Evolutionary conservation across 768 basidiomycete genomes (phyloP), one percentile per base, ranked within the genome.

Genomic region (Macrolepiota fuliginosa): DNA sequence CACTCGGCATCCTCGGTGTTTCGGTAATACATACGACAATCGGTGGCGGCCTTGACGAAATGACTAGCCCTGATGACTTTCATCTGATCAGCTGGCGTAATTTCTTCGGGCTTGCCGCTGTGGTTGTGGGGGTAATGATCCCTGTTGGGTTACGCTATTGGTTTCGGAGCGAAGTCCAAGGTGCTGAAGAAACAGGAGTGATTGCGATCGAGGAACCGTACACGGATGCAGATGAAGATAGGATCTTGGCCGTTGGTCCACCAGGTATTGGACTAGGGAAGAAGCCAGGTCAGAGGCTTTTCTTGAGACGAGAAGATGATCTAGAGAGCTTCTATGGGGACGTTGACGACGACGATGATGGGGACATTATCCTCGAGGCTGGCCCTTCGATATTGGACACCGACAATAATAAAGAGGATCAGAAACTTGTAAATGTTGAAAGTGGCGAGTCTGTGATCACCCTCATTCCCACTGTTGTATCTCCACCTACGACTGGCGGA

Each of bases 21-120:
- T 87, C 87, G 1, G 92, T 95, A 65, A 98, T 98, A 67, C 96
- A 98, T 69, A 95, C 94, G 0, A 93, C 94, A 13, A 98, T 98
- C 63, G 94, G 94, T 1, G 89, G 91, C 12, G 90, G 95, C 6
- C 80, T 98, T 29, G 96, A 98, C 66, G 87, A 94, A 63, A 98
- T 98, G 96, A 96, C 96, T 4, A 90, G 88, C 49, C 82, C 96
- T 1, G 91, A 85, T 36, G 96, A 98, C 72, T 98, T 98, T 71
- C 89, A 96, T 73, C 83, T 98, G 53, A 85, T 98, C 65, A 96
- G 94, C 60, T 90, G 91, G 87, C 83, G 84, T 62, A 98, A 98
- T 74, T 91, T 96, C 70, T 82, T 96, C 64, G 86, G 89, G 11
- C 79, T 98, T 22, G 82, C 87, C 1, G 92, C 92, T 0, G 87